phyloP scores from a whole-genome alignment of 2,329 filamentous ascomycete species.

The Xylariales sp. region DNA sequence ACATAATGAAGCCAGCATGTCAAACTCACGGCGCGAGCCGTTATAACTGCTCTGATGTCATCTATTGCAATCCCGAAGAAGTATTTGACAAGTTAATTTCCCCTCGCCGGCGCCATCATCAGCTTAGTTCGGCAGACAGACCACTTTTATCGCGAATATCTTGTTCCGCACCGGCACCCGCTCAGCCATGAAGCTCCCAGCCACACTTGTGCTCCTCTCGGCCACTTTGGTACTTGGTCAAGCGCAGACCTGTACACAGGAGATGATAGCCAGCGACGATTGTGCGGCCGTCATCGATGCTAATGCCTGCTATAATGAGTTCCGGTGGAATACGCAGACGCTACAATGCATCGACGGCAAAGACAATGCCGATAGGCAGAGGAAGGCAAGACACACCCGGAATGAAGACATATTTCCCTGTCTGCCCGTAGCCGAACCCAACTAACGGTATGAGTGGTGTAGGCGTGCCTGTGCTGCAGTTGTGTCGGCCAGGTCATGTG shows the following conservation, averaged over 20 bases:
- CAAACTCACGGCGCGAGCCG: conserved; percentile 19
- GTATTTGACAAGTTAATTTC: conserved; percentile 22
- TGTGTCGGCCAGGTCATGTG: conserved; percentile 53
- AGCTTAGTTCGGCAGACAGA: conserved; percentile 23
- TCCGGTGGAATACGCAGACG: conserved; percentile 51
- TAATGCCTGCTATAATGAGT: conserved; percentile 56
- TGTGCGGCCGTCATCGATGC: conserved; percentile 55
- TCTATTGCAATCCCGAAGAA: conserved; percentile 15
- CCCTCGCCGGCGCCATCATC: conserved; percentile 19
- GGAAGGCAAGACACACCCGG: conserved; percentile 46
- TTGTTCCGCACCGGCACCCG: conserved; percentile 11
- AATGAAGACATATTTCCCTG: not conserved
- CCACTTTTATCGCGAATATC: not conserved
- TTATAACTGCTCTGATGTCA: conserved; percentile 38
- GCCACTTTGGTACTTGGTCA: conserved; percentile 45
- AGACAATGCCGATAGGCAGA: conserved; percentile 48
- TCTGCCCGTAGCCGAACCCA: not conserved
- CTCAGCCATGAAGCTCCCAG: conserved; percentile 41
- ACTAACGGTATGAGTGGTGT: conserved; percentile 2
- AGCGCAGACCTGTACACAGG: conserved; percentile 49
- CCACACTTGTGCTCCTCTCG: conserved; percentile 42
- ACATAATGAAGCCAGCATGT: conserved; percentile 19
- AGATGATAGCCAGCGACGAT: conserved; percentile 52
- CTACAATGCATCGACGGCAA: conserved; percentile 53
- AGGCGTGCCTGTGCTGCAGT: conserved; percentile 54